Base-by-base conservation (phyloP, 306 rosid genomes). In the Gastrolobium villosum region DNA sequence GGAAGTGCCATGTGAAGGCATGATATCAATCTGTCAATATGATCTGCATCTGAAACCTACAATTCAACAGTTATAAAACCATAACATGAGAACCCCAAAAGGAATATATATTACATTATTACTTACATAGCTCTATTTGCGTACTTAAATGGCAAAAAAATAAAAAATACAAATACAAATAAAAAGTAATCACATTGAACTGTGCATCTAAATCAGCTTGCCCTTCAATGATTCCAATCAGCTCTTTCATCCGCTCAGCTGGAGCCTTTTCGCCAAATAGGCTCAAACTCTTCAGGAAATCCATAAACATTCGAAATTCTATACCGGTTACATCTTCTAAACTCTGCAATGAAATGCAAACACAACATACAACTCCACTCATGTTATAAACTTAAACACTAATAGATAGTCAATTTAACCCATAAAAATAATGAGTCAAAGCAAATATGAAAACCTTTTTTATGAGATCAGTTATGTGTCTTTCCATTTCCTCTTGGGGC, bases 401-500 rank as follows among this genome's bases (percentile, higher is more conserved):
- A 48, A 65, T 1, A 34, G 39, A 50, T 15, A 40, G 14, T 11
- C 10, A 75, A 59, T 11, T 39, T 44, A 52, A 46, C 26, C 43
- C 10, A 60, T 74, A 69, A 49, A 83, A 78, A 11, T 15, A 70
- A 70, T 48, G 9, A 57, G 82, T 40, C 64, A 66, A 66, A 57
- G 63, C 41, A 67, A 84, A 48, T 66, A 61, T 20, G 32, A 7
- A 80, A 61, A 91, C 99, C 90, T 87, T 95, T 84, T 95, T 93
- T 74, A 95, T 90, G 78, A 95, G 86, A 84, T 95, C 96, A 68
- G 99, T 95, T 79, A 95, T 95, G 80, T 95, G 97, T 76, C 97
- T 90, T 86, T 95, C 98, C 99, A 93, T 95, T 85, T 93, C 98
- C 80, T 93, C 98, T 44, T 79, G 96, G 68, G 98, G 99, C 85